phyloP scores from a whole-genome alignment of 2,329 filamentous ascomycete genomes.

The Didymella lethalis region DNA sequence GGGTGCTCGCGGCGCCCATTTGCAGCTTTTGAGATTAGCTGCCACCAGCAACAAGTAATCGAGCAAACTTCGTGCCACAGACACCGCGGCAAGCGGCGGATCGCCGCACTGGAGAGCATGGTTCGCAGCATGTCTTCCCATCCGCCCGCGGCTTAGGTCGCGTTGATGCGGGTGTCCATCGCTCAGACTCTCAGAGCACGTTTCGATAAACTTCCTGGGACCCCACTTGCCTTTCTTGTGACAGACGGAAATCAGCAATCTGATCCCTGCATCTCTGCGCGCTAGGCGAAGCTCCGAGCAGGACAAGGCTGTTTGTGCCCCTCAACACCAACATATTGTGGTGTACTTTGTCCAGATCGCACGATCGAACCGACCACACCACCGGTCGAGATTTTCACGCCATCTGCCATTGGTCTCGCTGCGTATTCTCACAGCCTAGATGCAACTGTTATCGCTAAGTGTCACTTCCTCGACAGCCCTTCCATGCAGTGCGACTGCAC shows the following conservation, averaged over 20 bases:
- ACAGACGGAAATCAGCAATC: conserved; percentile 23
- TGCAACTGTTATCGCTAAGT: conserved; percentile 1
- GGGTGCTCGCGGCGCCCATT: conserved; percentile 26
- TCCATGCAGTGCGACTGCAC: conserved; percentile 24
- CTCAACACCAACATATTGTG: conserved; percentile 40
- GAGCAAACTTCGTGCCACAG: conserved; percentile 14
- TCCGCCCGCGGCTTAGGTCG: conserved; percentile 14
- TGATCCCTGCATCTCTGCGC: conserved; percentile 30
- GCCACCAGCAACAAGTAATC: conserved; percentile 29
- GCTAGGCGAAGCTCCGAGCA: conserved; percentile 20
- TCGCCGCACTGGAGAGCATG: conserved; percentile 9
- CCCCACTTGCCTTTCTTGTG: conserved; percentile 44
- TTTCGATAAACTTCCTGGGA: conserved; percentile 22
- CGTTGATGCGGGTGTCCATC: conserved; percentile 10
- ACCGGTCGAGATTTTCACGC: background rate
- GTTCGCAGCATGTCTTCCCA: conserved; percentile 13
- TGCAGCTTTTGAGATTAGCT: conserved; percentile 28
- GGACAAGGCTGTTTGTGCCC: conserved; percentile 24
- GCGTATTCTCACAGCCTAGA: background rate
- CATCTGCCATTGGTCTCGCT: background rate
- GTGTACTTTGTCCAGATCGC: conserved; percentile 9
- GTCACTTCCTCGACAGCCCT: conserved; percentile 13
- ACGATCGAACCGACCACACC: conserved; percentile 16
- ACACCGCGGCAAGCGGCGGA: conserved; percentile 7
- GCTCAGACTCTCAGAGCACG: conserved; percentile 22